A percentile compares a stretch with the other conserved stretches of the same genome.
Conservation (phyloP, 768 basidiomycete genomes). For the Trametes villosa region DNA sequence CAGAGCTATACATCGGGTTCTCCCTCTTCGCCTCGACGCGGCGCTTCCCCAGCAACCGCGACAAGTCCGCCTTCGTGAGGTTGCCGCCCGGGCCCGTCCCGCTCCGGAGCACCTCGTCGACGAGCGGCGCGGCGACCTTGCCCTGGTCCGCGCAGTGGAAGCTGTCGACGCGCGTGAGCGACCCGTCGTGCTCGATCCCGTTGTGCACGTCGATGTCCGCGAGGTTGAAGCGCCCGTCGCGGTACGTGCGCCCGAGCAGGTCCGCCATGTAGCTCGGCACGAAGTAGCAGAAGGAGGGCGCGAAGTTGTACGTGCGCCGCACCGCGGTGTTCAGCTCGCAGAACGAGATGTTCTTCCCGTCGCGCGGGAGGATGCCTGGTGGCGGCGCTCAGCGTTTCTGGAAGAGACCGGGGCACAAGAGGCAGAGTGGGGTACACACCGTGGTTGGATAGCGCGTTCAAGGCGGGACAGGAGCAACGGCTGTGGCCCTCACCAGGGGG, state of each 20-base stretch:
- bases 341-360: conserved; percentile 76
- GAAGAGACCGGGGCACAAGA: neutral
- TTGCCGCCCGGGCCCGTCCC: conserved; percentile 56
- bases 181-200: conserved; percentile 74
- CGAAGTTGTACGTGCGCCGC: conserved; percentile 69
- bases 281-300: conserved; percentile 66
- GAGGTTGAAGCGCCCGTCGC: conserved; percentile 63
- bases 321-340: conserved; percentile 46
- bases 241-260: conserved; percentile 60
- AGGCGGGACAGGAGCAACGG: conserved; percentile 70
- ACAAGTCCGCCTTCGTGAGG: conserved; percentile 61
- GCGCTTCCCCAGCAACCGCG: conserved; percentile 60
- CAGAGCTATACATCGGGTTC: conserved; percentile 63
- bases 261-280: conserved; percentile 64
- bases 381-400: neutral
- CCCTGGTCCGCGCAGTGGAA: conserved; percentile 55
- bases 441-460: conserved; percentile 86
- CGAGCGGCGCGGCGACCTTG: conserved; percentile 47
- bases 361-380: conserved; percentile 45
- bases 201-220: conserved; percentile 74
- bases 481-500: conserved; percentile 66
- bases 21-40: conserved; percentile 55
- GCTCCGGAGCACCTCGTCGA: conserved; percentile 58
- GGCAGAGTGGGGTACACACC: conserved; percentile 45
- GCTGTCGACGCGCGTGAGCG: conserved; percentile 59